Conservation (phyloP, 2,329 filamentous ascomycete species). For the Sphaerulina vaccinii region DNA sequence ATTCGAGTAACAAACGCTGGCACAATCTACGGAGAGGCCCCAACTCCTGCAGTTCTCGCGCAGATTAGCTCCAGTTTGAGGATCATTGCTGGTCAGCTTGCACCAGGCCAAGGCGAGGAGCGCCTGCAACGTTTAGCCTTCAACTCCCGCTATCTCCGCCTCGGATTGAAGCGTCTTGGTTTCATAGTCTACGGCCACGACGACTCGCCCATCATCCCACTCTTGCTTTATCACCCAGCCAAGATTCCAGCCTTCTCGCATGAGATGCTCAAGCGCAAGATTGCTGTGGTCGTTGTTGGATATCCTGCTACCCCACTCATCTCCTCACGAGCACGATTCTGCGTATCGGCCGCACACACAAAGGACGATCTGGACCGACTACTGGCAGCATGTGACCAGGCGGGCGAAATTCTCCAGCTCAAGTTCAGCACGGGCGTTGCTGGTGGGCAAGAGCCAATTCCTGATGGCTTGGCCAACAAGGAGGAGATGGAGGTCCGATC, state of each 20-base stretch:
- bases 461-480: slow-evolving; percentile 68
- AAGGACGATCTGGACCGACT: slow-evolving; percentile 96
- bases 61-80: slow-evolving; percentile 86
- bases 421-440: slow-evolving; percentile 97
- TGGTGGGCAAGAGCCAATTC: slow-evolving; percentile 76
- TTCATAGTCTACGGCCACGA: slow-evolving; percentile 97
- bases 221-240: slow-evolving; percentile 95
- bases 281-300: slow-evolving; percentile 93
- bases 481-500: slow-evolving; percentile 66
- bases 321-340: slow-evolving; percentile 92
- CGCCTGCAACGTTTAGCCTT: slow-evolving; percentile 93
- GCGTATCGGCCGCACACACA: slow-evolving; percentile 91
- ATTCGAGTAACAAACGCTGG: slow-evolving; percentile 82
- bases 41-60: slow-evolving; percentile 80
- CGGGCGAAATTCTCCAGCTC: slow-evolving; percentile 86
- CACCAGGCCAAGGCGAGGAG: slow-evolving; percentile 90
- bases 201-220: slow-evolving; percentile 92
- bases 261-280: slow-evolving; percentile 97
- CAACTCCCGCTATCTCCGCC: slow-evolving; percentile 96
- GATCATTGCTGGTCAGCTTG: slow-evolving; percentile 84
- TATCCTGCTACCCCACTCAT: slow-evolving; percentile 96
- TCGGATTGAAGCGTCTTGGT: slow-evolving; percentile 93
- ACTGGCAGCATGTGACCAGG: slow-evolving; percentile 83
- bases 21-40: slow-evolving; percentile 82
- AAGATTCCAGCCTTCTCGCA: slow-evolving; percentile 99